Base-by-base conservation (phyloP, 1,284 basidiomycete species). In the Pseudozyma sp. region DNA sequence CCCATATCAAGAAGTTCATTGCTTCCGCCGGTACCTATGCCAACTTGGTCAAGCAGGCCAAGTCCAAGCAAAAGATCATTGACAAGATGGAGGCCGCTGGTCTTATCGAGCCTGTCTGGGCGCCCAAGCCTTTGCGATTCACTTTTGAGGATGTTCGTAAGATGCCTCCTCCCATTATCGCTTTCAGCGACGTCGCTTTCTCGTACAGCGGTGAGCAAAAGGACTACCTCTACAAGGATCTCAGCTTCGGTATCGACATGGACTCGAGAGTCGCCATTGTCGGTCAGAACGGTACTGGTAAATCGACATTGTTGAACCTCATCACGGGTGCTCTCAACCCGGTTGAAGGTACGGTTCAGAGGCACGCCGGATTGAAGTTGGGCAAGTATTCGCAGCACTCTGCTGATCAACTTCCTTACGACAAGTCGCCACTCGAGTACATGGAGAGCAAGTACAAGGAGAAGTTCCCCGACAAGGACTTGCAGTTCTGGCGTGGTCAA, bases 61-160 rank as follows among this genome's bases (percentile, higher is more conserved):
- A 99, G 88, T 97, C 95, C 52, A 99, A 99, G 88, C 96, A 98
- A 87, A 98, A 99, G 87, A 86, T 86, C 57, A 97, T 99, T 86
- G 96, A 99, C 89, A 99, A 99, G 90, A 98, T 99, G 96, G 96
- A 98, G 89, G 96, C 96, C n/a, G 96, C 95, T 13, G 96, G 96
- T 80, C 89, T 98, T 47, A 89, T 98, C 82, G 94, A 98, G 87
- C 94, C 94, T 86, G 88, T 97, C 62, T 92, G 93, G 83, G 84
- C 86, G 8, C 89, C 90, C 53, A 91, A 89, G 81, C 89, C 90
- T 44, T 87, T 98, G 58, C 89, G 90, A 58, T 99, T 98, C 90
- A 92, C 97, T 89, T 98, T 98, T 85, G 95, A 98, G 86, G 94
- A 97, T 83, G 90, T 98, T 70, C 88, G 90, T 81, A 95, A 93